Evolutionary conservation across 495 filamentous ascomycete species (phyloP).

Genomic region (Penicillium ucsense): DNA sequence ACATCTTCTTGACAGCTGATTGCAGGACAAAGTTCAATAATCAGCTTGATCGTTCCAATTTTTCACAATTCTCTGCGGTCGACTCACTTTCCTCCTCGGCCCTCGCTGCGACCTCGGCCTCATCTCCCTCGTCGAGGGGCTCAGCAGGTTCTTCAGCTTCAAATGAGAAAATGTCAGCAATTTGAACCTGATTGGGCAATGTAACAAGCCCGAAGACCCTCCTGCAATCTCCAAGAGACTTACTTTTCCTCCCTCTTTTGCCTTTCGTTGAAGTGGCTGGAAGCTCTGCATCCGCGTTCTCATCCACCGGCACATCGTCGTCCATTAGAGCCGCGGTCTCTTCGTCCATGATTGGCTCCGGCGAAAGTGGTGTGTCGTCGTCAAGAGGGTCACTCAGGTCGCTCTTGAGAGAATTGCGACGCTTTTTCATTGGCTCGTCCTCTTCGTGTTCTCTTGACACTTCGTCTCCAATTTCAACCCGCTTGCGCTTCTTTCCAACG

Average conservation of each 20-base stretch:
- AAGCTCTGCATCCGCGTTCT: slow-evolving; percentile 27
- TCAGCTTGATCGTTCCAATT: too few relatives aligned
- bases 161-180: slow-evolving; percentile 25
- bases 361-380: slow-evolving; percentile 13
- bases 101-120: slow-evolving; percentile 30
- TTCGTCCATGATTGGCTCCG: slow-evolving; percentile 20
- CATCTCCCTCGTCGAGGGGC: slow-evolving; percentile 31
- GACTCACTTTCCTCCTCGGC: slow-evolving; percentile 64
- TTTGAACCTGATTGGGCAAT: too few relatives aligned
- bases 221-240: slow-evolving; percentile 11
- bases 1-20: slow-evolving; percentile 66
- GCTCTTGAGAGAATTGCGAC: slow-evolving; percentile 36
- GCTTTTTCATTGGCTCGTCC: slow-evolving; percentile 35
- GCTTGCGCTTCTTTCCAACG: slow-evolving; percentile 40
- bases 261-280: slow-evolving; percentile 19
- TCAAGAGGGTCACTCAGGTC: slow-evolving; percentile 33
- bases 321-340: slow-evolving; percentile 24
- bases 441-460: slow-evolving; percentile 31
- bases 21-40: too few relatives aligned
- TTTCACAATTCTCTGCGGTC: background rate
- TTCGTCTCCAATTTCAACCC: slow-evolving; percentile 31
- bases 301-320: slow-evolving; percentile 29
- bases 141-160: slow-evolving; percentile 40
- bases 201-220: too few relatives aligned
- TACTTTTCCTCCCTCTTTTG: slow-evolving; percentile 36